Evolutionary conservation across 1,139 yeast species (phyloP), one percentile per base, ranked within the genome.

Genomic region (Candida frijolesensis): DNA sequence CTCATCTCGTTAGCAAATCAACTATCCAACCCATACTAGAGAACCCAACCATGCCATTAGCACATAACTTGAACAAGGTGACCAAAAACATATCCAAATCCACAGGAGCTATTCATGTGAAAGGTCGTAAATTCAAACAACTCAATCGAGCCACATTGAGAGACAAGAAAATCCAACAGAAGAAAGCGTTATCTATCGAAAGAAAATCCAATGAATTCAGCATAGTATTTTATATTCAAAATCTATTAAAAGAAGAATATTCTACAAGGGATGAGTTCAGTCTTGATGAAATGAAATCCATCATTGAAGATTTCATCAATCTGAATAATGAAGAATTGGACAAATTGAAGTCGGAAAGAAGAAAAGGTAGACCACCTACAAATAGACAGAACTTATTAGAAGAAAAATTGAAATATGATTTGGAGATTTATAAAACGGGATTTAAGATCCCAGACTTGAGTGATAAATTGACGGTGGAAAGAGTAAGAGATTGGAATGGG

Each of bases 341-440:
- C 12, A 72, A 73, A 51, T 71, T 88, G 52, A 80, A 79, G 57
- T 68, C 65, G 5, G 81, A 78, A 50, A 81, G 96, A 73, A 80
- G 96, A 62, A 84, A 91, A 14, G 96, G 96, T n/a, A 80, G 98
- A 69, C 97, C 98, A 8, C 79, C 89, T 18, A 70, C 87, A 9
- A 79, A 78, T 54, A 82, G 84, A 63, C 96, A 89, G 62, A 84
- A 83, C 57, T 61, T 79, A 34, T 68, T 91, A 53, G 87, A 88
- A 59, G 81, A 80, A 56, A 82, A 81, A 60, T 76, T 76, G 44
- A 83, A 85, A 49, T 72, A 77, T 45, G 97, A 91, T 55, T 51
- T 63, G 46, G 80, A 80, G 37, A 81, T 86, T 49, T 90, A 80
- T 63, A 72, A 70, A 14, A 78, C 89, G 1, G 98, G 98, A 0